Base-by-base conservation (phyloP, 345 rosid genomes). In the Eucalyptus curtisii region DNA sequence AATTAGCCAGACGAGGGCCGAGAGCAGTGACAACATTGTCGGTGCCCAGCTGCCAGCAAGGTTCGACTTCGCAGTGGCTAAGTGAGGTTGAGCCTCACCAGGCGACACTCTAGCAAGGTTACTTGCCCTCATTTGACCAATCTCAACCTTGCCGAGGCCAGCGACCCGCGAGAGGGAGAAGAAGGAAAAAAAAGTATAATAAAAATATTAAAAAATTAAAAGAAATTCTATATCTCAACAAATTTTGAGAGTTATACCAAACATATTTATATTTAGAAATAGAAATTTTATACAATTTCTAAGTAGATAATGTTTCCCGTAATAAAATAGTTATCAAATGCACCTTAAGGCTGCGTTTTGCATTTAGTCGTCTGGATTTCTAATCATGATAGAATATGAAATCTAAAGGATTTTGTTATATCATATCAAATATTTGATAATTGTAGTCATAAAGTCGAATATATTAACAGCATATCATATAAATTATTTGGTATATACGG, bases 1-100 rank as follows among this genome's bases (percentile, higher is more conserved):
- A 52, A 52, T 52, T 52, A 22, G 10, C 57, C 5, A 52, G 0
- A 52, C 2, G 0, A 52, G 57, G 0, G 0, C 0, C 2, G 0
- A 52, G 10, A 52, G 10, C 24, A 52, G 7, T 1, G 0, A 52
- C 57, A 19, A 19, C 57, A 52, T 52, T 52, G 10, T 52, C 2
- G 1, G 0, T 52, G 25, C 25, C 25, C 0, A 52, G 0, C 10
- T 19, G 19, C 25, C 3, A 52, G 1, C 0, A 0, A 52, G 24
- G 57, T 22, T 52, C 0, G 0, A 19, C 10, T 52, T 52, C 0
- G 0, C 10, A 52, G 19, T 52, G 24, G 10, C 24, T 52, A 52
- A 0, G 55, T 2, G 0, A 52, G 24, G 57, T 52, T 0, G 2
- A 52, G 57, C 24, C 24, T 19, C 24, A 19, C 24, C 25, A 7